Base-by-base conservation (phyloP, 2,329 filamentous ascomycete genomes). In the Colletotrichum cuscutae region DNA sequence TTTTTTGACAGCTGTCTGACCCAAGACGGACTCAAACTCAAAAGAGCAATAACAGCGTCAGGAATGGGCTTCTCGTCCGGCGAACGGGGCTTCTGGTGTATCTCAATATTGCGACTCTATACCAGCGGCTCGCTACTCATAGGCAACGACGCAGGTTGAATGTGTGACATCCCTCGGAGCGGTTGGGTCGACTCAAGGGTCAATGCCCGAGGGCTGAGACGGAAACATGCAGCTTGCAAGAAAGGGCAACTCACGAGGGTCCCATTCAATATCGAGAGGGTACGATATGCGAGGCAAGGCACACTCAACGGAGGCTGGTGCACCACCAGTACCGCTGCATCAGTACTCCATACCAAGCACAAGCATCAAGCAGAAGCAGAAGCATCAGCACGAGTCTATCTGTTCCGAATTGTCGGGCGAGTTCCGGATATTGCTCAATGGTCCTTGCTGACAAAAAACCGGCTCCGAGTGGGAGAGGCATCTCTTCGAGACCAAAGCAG, bases 341-440 rank as follows among this genome's bases (percentile, higher is more conserved):
- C 35, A 37, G 35, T 37, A 37, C 35, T 6, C 35, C 12, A 12
- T 37, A 37, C 35, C 35, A 37, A 49, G 59, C 37, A 32, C n/a
- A 26, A 37, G 7, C 37, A 62, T 35, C 26, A 13, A 24, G 35
- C 15, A 46, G 11, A 15, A 19, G 35, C 35, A 37, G 12, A 13
- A 46, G 30, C 53, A 32, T 30, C 32, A 46, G 42, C 42, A 19
- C 42, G 42, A 46, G 42, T 19, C 42, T 4, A 32, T 63, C 64
- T 42, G 58, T 72, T 59, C 70, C 65, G 26, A 72, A 60, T 46
- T 65, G 66, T 72, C 65, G 70, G 70, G 70, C 60, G 70, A 61
- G 70, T 72, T 72, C 70, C 70, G 70, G 69, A 58, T 54, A 37
- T 60, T 61, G 54, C 32, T 8, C 42, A 42, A 65, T 32, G 30